phyloP scores from a whole-genome alignment of 2,329 filamentous ascomycete species.

The Exutisphaerella laricina region DNA sequence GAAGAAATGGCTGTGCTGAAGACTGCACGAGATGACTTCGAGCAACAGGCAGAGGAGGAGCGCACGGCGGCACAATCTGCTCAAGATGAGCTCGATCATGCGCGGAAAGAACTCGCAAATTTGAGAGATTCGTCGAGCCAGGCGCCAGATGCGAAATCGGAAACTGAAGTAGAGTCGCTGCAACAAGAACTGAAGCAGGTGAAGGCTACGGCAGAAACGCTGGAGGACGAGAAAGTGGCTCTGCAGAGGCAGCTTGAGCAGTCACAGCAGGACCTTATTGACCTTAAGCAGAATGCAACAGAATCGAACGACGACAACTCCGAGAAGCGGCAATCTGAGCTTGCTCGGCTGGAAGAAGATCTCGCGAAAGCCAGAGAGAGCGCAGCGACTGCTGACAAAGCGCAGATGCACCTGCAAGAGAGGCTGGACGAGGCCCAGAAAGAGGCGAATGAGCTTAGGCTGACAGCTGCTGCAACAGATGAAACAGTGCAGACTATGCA shows the following conservation, averaged over 20 bases:
- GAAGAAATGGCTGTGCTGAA: constrained; percentile 5
- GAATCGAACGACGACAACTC: not conserved
- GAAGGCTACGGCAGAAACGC: not conserved
- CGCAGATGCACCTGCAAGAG: constrained; percentile 2
- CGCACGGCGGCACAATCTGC: not conserved
- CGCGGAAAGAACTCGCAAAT: constrained; percentile 4
- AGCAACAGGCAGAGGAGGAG: constrained; percentile 15
- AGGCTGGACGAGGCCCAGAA: constrained; percentile 4
- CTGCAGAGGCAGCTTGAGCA: constrained; percentile 2
- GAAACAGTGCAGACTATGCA: not conserved
- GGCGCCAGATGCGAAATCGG: not conserved
- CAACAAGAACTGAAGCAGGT: constrained; percentile 1
- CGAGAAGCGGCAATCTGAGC: not conserved
- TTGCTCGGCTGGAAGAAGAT: constrained; percentile 2
- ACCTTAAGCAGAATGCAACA: constrained; percentile 1
- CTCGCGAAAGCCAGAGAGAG: constrained; percentile 1
- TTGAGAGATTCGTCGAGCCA: not conserved
- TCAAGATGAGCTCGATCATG: constrained; percentile 1
- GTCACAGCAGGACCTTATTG: not conserved
- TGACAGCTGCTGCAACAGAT: constrained; percentile 5
- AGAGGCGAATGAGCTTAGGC: constrained; percentile 1
- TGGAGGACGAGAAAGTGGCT: constrained; percentile 1
- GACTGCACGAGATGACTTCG: constrained; percentile 3
- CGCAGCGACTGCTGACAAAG: not conserved
- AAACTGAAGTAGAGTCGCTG: not conserved